Evolutionary conservation across 2,329 filamentous ascomycete species (phyloP).

Genomic region (Diaporthe ilicicola): DNA sequence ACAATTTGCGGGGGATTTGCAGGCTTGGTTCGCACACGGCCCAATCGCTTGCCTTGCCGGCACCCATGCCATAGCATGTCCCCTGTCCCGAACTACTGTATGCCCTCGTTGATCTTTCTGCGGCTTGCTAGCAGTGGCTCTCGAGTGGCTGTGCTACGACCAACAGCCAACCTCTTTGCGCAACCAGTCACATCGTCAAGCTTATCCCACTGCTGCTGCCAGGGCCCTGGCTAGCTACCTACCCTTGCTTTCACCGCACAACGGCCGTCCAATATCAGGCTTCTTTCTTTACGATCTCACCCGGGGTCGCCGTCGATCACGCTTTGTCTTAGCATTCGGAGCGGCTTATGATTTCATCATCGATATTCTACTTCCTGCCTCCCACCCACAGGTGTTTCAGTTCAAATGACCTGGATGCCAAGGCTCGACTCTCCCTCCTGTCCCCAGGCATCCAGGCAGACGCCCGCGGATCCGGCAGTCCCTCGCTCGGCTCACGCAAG

Average conservation of each 20-base stretch:
- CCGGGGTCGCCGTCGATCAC: slow-evolving; percentile 26
- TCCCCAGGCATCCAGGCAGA: slow-evolving; percentile 24
- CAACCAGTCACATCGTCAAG: slow-evolving; percentile 15
- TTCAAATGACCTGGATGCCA: slow-evolving; percentile 18
- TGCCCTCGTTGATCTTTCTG: background rate
- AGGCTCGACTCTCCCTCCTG: slow-evolving; percentile 11
- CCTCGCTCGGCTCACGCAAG: slow-evolving; percentile 5
- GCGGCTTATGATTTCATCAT: slow-evolving; percentile 27
- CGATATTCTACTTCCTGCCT: slow-evolving; percentile 25
- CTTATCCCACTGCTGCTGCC: slow-evolving; percentile 23
- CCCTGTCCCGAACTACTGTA: slow-evolving; percentile 10
- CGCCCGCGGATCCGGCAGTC: slow-evolving; percentile 11
- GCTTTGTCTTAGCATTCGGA: slow-evolving; percentile 1
- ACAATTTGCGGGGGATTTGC: slow-evolving; percentile 17
- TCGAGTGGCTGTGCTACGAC: slow-evolving; percentile 30
- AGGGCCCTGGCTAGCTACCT: background rate
- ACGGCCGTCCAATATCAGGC: background rate
- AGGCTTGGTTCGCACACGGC: slow-evolving; percentile 15
- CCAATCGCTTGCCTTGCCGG: slow-evolving; percentile 27
- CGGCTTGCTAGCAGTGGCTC: too few species aligned
- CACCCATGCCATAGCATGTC: background rate
- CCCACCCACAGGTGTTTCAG: background rate
- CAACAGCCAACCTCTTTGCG: slow-evolving; percentile 5
- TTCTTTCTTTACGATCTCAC: slow-evolving; percentile 14
- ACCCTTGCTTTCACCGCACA: background rate